phyloP scores from a whole-genome alignment of 352 stramenopile species.

The Phytophthora palmivora region DNA sequence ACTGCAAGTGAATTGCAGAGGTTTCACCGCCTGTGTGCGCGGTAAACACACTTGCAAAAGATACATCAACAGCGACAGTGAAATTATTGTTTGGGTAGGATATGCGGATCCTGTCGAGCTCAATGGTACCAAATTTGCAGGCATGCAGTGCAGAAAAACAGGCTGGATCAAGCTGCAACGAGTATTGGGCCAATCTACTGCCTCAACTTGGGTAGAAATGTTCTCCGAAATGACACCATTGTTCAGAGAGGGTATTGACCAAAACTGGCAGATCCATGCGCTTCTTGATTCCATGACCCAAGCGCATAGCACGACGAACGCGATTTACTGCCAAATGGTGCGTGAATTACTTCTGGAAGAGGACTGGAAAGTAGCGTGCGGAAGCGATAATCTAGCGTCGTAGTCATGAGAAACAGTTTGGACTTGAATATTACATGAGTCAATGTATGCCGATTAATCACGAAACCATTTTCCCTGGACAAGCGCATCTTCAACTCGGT shows the following conservation, averaged over 20 bases:
- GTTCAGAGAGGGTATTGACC: conserved; percentile 37
- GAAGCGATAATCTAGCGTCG: background rate
- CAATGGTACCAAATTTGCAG: conserved; percentile 29
- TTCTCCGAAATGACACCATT: conserved; percentile 50
- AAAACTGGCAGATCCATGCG: conserved; percentile 23
- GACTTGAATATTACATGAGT: background rate
- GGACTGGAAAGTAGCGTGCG: conserved; percentile 36
- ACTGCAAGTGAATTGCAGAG: conserved; percentile 5
- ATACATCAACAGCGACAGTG: conserved; percentile 38
- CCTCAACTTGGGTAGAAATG: conserved; percentile 46
- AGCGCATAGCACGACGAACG: conserved; percentile 33
- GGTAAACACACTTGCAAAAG: conserved; percentile 48
- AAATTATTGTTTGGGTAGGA: conserved; percentile 47
- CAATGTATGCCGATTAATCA: background rate
- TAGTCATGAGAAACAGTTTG: background rate
- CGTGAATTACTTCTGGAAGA: conserved; percentile 48
- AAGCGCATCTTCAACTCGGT: conserved; percentile 19
- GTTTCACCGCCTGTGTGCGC: conserved; percentile 27
- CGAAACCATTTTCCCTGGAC: conserved; percentile 9
- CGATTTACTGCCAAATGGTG: conserved; percentile 37
- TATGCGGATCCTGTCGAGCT: conserved; percentile 44
- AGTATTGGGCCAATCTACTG: background rate
- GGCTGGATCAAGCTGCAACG: conserved; percentile 31
- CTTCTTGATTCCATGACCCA: conserved; percentile 32
- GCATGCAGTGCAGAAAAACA: conserved; percentile 39